Evolutionary conservation across 495 filamentous ascomycete species (phyloP).

Genomic region (Pseudomonodictys pantanalensis): DNA sequence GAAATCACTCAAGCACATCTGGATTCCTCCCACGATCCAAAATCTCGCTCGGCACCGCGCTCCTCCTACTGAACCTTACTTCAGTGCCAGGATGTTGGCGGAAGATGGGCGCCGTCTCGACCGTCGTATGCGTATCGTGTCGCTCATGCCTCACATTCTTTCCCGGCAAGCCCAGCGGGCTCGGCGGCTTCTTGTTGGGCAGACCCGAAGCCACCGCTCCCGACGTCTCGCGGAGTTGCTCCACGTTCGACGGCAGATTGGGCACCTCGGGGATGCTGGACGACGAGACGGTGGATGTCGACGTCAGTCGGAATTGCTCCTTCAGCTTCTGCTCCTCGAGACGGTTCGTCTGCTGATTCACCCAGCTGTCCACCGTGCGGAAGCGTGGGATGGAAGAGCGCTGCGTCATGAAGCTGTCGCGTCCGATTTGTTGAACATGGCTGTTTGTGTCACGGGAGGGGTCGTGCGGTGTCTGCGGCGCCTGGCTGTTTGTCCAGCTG

Average conservation of each 20-base stretch:
- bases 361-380: constrained; percentile 58
- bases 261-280: constrained; percentile 20
- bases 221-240: not conserved
- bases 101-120: constrained; percentile 36
- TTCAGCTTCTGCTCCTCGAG: constrained; percentile 30
- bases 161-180: constrained; percentile 12
- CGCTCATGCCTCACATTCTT: constrained; percentile 30
- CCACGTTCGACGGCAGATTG: constrained; percentile 17
- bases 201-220: not conserved
- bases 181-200: not conserved
- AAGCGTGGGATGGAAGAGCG: constrained; percentile 47
- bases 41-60: constrained; percentile 36
- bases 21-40: constrained; percentile 15
- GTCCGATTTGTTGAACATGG: constrained; percentile 4
- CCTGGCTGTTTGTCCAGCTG: constrained; percentile 35
- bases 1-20: constrained; percentile 14
- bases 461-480: constrained; percentile 30
- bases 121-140: constrained; percentile 24
- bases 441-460: constrained; percentile 14
- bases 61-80: constrained; percentile 32
- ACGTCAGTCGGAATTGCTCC: constrained; percentile 18
- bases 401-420: constrained; percentile 33
- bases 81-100: constrained; percentile 37
- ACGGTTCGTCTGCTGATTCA: constrained; percentile 53
- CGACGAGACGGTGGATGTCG: constrained; percentile 6